Evolutionary conservation across 179 eudicot genomes (phyloP).

Genomic region (Beta lomatogona): DNA sequence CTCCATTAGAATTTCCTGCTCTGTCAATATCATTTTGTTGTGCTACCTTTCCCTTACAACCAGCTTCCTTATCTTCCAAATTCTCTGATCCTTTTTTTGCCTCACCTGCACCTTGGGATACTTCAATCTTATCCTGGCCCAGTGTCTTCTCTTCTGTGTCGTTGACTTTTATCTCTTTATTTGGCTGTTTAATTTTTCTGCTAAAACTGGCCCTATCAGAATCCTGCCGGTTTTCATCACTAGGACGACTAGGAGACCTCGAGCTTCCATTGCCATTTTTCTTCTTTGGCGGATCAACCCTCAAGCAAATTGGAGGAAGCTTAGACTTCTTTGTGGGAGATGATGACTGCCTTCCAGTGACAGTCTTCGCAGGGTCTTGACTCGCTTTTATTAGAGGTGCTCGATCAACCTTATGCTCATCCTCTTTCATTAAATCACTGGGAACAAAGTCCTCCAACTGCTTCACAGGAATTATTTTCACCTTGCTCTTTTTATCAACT

Average conservation of each 20-base stretch:
- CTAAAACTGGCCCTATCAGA: slow-evolving; percentile 13
- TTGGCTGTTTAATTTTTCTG: slow-evolving; percentile 14
- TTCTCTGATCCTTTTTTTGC: neutral
- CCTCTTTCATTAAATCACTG: slow-evolving; percentile 22
- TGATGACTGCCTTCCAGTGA: slow-evolving; percentile 27
- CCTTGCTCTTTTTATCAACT: slow-evolving; percentile 14
- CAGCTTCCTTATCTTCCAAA: slow-evolving; percentile 11
- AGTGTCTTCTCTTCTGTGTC: slow-evolving; percentile 23
- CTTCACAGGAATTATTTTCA: slow-evolving; percentile 52
- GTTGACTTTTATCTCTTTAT: slow-evolving; percentile 21
- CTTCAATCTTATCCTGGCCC: neutral
- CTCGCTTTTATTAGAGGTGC: neutral
- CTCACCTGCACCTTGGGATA: neutral
- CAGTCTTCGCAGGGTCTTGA: slow-evolving; percentile 26
- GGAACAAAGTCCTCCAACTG: slow-evolving; percentile 39
- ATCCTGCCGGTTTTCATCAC: slow-evolving; percentile 21
- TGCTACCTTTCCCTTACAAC: slow-evolving; percentile 17
- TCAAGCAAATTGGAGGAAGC: slow-evolving; percentile 78
- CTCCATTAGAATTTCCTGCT: slow-evolving; percentile 14
- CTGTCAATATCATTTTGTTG: slow-evolving; percentile 1
- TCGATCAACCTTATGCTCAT: slow-evolving; percentile 11
- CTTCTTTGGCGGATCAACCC: slow-evolving; percentile 72
- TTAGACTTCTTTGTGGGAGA: slow-evolving; percentile 51
- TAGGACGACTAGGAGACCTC: slow-evolving; percentile 59
- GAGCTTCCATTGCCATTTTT: slow-evolving; percentile 45